phyloP scores from a whole-genome alignment of 441 rosid genomes.

The Isatis lusitanica region DNA sequence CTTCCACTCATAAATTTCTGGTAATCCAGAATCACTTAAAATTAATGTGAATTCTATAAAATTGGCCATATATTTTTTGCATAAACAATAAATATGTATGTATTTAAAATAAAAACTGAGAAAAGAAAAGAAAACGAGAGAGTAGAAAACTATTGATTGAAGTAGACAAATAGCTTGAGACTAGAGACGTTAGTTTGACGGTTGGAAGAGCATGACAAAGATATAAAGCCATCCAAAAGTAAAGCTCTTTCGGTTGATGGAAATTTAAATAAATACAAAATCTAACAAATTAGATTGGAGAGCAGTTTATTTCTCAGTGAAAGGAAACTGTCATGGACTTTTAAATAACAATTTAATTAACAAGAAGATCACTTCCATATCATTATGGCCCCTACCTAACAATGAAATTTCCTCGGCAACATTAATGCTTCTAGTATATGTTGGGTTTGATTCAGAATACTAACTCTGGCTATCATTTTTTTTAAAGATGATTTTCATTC shows the following conservation, averaged over 20 bases:
- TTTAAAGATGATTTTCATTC: no score
- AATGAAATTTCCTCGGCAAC: conserved; percentile 17
- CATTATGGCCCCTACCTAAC: conserved; percentile 40
- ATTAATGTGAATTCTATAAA: not conserved
- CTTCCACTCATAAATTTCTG: no score
- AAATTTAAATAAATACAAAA: conserved; percentile 19
- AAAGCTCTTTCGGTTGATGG: conserved; percentile 44
- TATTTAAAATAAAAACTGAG: not conserved
- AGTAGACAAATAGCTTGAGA: conserved; percentile 16
- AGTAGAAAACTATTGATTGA: conserved; percentile 19
- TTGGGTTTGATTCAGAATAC: not conserved
- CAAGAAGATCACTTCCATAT: conserved; percentile 36
- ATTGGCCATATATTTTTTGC: not conserved
- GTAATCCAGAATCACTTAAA: not conserved
- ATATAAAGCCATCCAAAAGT: conserved; percentile 29
- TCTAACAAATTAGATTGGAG: conserved; percentile 11
- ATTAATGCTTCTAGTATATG: conserved; percentile 7
- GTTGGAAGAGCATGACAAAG: conserved; percentile 32
- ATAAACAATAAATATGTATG: not conserved
- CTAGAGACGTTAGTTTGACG: conserved; percentile 37
- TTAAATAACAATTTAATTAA: conserved; percentile 10
- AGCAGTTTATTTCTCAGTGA: conserved; percentile 12
- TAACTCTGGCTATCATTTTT: not conserved
- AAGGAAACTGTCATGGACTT: conserved; percentile 21
- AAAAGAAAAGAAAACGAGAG: not conserved